Conservation (phyloP, 2,329 filamentous ascomycete genomes). For the Pseudocercospora musae region DNA sequence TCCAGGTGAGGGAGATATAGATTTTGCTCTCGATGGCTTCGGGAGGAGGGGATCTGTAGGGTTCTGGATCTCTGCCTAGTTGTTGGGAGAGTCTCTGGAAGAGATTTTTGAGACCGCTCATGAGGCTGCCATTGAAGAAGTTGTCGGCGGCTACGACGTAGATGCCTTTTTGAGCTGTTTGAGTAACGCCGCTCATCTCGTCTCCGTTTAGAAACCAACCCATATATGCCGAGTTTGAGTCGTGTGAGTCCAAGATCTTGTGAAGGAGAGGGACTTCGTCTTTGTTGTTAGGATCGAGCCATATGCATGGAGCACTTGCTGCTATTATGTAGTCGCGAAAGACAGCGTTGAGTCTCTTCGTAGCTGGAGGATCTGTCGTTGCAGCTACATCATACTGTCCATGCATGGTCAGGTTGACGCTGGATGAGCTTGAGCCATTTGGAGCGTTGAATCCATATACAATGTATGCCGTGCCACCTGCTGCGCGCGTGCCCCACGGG, state of each 20-base stretch:
- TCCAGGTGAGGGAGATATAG: constrained; percentile 8
- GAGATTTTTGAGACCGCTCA: constrained; percentile 2
- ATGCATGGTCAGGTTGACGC: background rate
- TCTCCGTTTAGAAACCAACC: constrained; percentile 10
- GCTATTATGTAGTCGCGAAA: constrained; percentile 7
- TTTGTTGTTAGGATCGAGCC: constrained; percentile 8
- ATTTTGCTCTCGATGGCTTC: constrained; percentile 1
- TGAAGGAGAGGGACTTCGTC: constrained; percentile 2
- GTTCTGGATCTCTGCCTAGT: background rate
- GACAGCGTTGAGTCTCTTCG: background rate
- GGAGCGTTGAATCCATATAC: background rate
- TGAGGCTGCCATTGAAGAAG: constrained; percentile 7
- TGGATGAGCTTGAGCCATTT: background rate
- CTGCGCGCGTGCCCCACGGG: background rate
- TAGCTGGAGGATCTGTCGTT: background rate
- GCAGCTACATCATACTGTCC: background rate
- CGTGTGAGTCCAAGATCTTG: background rate
- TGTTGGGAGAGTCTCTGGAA: background rate
- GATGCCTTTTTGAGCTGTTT: background rate
- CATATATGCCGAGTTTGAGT: constrained; percentile 6
- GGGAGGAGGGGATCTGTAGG: background rate
- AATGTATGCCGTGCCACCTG: background rate
- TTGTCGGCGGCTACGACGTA: constrained; percentile 6
- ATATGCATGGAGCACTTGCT: constrained; percentile 5
- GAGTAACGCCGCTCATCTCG: constrained; percentile 5